Percentiles rank a stretch among this genome's conserved stretches.
phyloP scores from a whole-genome alignment of 2,329 filamentous ascomycete species.

The Shiraia bambusicola region DNA sequence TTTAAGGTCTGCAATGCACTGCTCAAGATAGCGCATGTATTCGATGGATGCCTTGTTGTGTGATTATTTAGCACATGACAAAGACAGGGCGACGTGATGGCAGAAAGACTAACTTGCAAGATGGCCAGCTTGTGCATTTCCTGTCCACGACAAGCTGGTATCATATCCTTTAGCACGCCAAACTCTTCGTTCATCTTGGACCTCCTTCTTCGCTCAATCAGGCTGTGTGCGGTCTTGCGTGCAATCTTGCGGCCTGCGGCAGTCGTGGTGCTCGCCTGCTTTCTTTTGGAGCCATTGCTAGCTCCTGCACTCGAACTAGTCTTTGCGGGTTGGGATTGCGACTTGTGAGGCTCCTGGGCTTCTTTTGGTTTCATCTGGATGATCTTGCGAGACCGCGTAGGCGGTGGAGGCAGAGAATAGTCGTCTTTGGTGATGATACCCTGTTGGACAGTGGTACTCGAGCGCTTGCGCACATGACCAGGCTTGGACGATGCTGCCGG shows the following conservation, averaged over 20 bases:
- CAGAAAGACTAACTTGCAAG: conserved; percentile 65
- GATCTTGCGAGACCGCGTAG: conserved; percentile 89
- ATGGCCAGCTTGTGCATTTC: conserved; percentile 99
- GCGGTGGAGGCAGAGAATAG: conserved; percentile 86
- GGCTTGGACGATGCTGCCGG: conserved; percentile 35
- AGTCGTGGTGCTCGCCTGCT: conserved; percentile 68
- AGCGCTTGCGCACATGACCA: conserved; percentile 35
- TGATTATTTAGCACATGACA: conserved; percentile 2
- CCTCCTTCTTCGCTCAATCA: conserved; percentile 85
- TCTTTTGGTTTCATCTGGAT: conserved; percentile 88
- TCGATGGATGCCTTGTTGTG: conserved; percentile 80
- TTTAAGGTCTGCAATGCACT: conserved; percentile 81
- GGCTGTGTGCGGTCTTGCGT: conserved; percentile 90
- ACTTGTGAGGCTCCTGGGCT: conserved; percentile 24
- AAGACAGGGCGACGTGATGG: not conserved
- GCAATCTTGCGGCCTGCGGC: conserved; percentile 93
- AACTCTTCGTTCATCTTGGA: conserved; percentile 99
- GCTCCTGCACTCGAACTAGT: conserved; percentile 17
- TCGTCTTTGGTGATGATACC: conserved; percentile 57
- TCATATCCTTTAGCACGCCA: conserved; percentile 88
- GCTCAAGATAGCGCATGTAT: conserved; percentile 90
- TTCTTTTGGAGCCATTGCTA: conserved; percentile 64
- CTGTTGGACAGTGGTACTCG: conserved; percentile 26
- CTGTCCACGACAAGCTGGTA: conserved; percentile 86
- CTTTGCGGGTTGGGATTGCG: conserved; percentile 26